Conservation (phyloP, 177 flowering plant genomes). For the Telopea speciosissima region DNA sequence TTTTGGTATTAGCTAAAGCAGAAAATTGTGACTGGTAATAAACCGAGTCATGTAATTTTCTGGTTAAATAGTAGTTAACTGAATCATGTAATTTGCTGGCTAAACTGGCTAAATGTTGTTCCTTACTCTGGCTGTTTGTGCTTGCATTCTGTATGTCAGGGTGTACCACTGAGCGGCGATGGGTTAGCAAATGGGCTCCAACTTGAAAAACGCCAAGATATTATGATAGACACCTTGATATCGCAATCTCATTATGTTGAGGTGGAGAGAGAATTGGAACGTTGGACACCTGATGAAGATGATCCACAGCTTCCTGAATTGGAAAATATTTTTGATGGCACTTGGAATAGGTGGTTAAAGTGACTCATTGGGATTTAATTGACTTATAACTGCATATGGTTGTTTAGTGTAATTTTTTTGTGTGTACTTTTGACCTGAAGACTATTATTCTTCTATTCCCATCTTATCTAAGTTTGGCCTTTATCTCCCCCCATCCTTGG, state of each 20-base stretch:
- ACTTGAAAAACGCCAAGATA: constrained; percentile 56
- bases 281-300: constrained; percentile 89
- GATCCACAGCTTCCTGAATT: constrained; percentile 68
- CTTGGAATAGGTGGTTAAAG: constrained; percentile 68
- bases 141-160: constrained; percentile 38
- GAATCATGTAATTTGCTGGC: not conserved
- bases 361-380: not conserved
- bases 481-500: no score
- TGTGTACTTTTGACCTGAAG: not conserved
- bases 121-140: no score
- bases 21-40: not conserved
- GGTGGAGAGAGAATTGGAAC: constrained; percentile 68
- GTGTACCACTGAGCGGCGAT: constrained; percentile 52
- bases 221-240: constrained; percentile 74
- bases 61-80: no score
- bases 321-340: constrained; percentile 74
- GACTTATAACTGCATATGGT: not conserved
- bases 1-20: not conserved
- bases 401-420: not conserved
- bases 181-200: constrained; percentile 44
- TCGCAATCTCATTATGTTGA: constrained; percentile 69
- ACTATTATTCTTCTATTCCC: no score
- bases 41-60: not conserved
- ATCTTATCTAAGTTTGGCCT: not conserved
- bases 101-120: not conserved